Base-by-base conservation (phyloP, 192 early-diverging fungal genomes). In the Obelidium mucronatum region DNA sequence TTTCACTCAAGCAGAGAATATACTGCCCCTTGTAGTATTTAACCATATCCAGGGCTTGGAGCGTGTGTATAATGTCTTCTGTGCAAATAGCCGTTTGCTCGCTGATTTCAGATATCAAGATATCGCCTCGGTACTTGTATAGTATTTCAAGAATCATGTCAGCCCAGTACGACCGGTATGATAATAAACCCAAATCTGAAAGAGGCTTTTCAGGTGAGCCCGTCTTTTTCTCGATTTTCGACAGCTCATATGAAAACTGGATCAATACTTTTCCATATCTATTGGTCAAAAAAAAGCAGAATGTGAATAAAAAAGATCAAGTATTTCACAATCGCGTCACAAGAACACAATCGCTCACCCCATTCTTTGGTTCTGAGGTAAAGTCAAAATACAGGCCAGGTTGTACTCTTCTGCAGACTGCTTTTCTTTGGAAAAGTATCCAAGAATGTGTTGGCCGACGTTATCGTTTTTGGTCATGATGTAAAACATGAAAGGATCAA, bases 371-470 rank as follows among this genome's bases (percentile, higher is more conserved):
- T 96, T 92, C 78, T 97, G 96, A 15, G 98, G 98, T 67, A 99
- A 86, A 13, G 98, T 99, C 62, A 99, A 79, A 72, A 99, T 99
- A 84, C 98, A 99, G 0, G 98, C 97, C 30, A 99, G 85, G 81
- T 99, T 99, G 86, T 98, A 99, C 63, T 95, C 94, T 62, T 97
- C 95, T 1, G 91, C 84, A 1, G 93, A 95, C 78, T 97, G 97
- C 84, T 99, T 99, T 76, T 99, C 98, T 80, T 99, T 99, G 60
- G 95, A 97, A 80, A 99, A 99, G 80, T 99, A 99, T 4, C 98
- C 98, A 64, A 99, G 91, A 36, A 98, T 80, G 78, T 97, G 95
- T 70, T 87, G 92, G 1, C 98, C 98, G 33, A 88, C 79, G 34
- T 93, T 91, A 76, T 98, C 97, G 54, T 89, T 88, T 76, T 89